Evolutionary conservation across 2,329 filamentous ascomycete species (phyloP).

Genomic region (Sporothrix dimorphospora): DNA sequence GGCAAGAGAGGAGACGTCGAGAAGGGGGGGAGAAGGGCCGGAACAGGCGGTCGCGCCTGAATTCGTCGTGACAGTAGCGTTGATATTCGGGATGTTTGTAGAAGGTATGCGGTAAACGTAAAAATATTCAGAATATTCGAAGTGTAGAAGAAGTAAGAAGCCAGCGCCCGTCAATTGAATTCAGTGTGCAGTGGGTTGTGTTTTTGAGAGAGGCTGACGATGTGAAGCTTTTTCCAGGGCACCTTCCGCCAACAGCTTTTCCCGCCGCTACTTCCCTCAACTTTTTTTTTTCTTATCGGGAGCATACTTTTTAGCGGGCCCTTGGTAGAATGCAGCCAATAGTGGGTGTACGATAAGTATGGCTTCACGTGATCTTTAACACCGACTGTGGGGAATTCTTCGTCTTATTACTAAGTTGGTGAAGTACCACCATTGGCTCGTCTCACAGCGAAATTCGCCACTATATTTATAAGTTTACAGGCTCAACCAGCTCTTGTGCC

Average conservation of each 20-base stretch:
- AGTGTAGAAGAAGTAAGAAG: too few relatives aligned
- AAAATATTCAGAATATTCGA: neutral
- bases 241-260: neutral
- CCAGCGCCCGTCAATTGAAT: constrained; percentile 14
- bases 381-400: neutral
- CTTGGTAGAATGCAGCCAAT: neutral
- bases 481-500: too few relatives aligned
- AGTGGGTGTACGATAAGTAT: neutral
- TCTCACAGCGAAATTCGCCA: neutral
- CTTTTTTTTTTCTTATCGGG: constrained; percentile 33
- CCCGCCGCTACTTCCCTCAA: neutral
- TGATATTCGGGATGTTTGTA: neutral
- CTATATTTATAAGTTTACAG: too few relatives aligned
- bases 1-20: neutral
- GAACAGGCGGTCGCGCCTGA: neutral
- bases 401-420: neutral
- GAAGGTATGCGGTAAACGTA: neutral
- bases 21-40: neutral
- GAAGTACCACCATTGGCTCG: constrained; percentile 2
- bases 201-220: neutral
- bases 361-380: constrained; percentile 14
- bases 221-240: constrained; percentile 18
- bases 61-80: neutral
- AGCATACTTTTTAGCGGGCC: constrained; percentile 25
- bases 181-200: neutral